Percentiles rank a stretch among this genome's conserved stretches.
phyloP scores from a whole-genome alignment of 2,329 filamentous ascomycete genomes.

The Colletotrichum liaoningense region DNA sequence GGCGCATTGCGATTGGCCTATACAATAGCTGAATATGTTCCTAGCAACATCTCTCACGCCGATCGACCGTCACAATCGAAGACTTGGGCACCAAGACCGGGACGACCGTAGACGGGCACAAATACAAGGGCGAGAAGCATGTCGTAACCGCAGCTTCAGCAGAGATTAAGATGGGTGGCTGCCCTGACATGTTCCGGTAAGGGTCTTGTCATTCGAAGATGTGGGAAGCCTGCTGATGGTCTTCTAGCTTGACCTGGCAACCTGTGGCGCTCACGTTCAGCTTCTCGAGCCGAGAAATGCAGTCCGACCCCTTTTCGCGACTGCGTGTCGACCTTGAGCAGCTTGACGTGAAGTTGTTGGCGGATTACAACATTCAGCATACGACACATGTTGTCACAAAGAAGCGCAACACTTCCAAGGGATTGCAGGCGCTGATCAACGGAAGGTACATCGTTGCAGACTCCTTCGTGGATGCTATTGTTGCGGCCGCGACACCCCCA shows the following conservation, averaged over 20 bases:
- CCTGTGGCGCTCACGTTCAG: constrained; percentile 86
- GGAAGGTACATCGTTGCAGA: constrained; percentile 81
- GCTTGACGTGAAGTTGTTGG: constrained; percentile 87
- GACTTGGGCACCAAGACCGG: constrained; percentile 89
- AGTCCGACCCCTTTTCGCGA: constrained; percentile 70
- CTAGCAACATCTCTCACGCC: constrained; percentile 71
- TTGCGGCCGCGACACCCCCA: constrained; percentile 65
- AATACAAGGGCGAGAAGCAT: constrained; percentile 72
- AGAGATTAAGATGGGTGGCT: constrained; percentile 78
- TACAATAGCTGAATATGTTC: not conserved
- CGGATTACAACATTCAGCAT: constrained; percentile 74
- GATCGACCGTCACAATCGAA: constrained; percentile 78
- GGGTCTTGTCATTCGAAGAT: not conserved
- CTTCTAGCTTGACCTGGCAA: constrained; percentile 77
- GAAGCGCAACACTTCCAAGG: constrained; percentile 90
- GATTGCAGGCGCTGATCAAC: constrained; percentile 87
- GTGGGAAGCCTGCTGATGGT: not conserved
- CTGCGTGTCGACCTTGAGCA: constrained; percentile 78
- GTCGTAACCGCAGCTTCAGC: constrained; percentile 66
- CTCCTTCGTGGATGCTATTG: constrained; percentile 79
- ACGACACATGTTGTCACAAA: constrained; percentile 92
- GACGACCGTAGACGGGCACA: constrained; percentile 79
- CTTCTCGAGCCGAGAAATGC: constrained; percentile 77
- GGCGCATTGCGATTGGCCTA: not conserved
- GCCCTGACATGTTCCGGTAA: constrained; percentile 71